Evolutionary conservation across 176 grass and related monocot species (phyloP), one percentile per base, ranked within the genome.

Genomic region (Ensete glaucum): DNA sequence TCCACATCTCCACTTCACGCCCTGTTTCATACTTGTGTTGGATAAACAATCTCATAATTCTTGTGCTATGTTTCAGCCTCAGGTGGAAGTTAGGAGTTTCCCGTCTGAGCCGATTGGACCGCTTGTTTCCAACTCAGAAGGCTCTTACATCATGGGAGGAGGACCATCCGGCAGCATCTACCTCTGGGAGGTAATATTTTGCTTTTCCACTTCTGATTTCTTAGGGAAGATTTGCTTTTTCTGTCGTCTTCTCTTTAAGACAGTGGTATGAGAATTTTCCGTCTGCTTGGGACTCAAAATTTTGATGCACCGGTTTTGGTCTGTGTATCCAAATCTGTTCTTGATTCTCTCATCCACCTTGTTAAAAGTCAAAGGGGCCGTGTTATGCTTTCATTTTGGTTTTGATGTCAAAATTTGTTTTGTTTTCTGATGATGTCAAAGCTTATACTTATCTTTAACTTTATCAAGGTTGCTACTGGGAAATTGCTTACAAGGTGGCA

Each of bases 401-500:
- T 68, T 71, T 71, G 34, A 19, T 19, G 34, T 43, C 34, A 43
- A 43, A 43, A 4, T 43, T 43, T 43, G 34, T 43, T 43, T 43
- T 21, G 77, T 63, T 27, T 43, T 59, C 7, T 13, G 19, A 69
- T 78, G 14, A 73, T 17, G 43, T n/a, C 60, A 65, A 66, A 72
- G 25, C 19, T 10, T 17, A 17, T 72, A 58, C 4, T 52, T 17
- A 50, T 67, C 68, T 3, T 50, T 78, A 59, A n/a, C 62, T 74
- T 0, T 79, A 51, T 73, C 85, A 52, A 93, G 94, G 88, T 93
- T 67, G 77, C 82, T 54, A 89, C 72, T 81, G 94, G 94, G 69
- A 87, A 93, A 86, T 78, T 92, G 72, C 84, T 97, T 54, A 87
- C 87, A 56, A 85, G 82, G 76, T 98, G 94, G 94, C 73, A 82